These are phyloP conservation scores for Didymella pomorum DNA, from an alignment of 2,329 filamentous ascomycete genomes.

Conservation along the genomic window DNA sequence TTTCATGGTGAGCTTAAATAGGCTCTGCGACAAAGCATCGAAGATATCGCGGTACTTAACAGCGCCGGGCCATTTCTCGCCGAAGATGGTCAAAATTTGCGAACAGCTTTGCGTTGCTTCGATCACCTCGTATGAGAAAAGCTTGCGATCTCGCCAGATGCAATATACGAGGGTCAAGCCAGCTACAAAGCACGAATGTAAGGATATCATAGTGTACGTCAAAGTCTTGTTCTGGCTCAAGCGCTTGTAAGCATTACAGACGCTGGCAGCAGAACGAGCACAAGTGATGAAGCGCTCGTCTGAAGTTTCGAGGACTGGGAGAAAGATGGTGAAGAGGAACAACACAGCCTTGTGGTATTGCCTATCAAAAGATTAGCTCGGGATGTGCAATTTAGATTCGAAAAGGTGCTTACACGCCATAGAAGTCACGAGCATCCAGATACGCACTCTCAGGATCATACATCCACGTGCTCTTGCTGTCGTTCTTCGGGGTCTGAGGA, in stretches of 20 bases:
- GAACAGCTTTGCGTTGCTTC: constrained; percentile 38
- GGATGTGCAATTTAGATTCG: not conserved
- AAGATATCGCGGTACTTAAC: constrained; percentile 42
- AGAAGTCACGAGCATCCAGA: constrained; percentile 37
- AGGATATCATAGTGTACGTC: constrained; percentile 38
- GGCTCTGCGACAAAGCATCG: constrained; percentile 31
- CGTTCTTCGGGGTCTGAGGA: constrained; percentile 30
- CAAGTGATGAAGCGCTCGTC: constrained; percentile 35
- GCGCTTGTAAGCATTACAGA: constrained; percentile 37
- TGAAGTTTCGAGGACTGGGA: constrained; percentile 28
- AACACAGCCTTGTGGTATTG: constrained; percentile 42
- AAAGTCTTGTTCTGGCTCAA: constrained; percentile 37
- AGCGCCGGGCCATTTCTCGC: constrained; percentile 40
- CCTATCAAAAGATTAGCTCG: not conserved
- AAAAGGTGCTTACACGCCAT: constrained; percentile 20
- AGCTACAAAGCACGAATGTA: constrained; percentile 41
- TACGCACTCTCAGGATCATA: constrained; percentile 36
- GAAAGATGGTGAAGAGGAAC: constrained; percentile 34
- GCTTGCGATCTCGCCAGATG: constrained; percentile 35
- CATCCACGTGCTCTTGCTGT: constrained; percentile 38
- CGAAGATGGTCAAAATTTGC: constrained; percentile 38
- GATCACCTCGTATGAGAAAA: constrained; percentile 38
- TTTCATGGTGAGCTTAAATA: constrained; percentile 25
- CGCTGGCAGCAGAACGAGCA: constrained; percentile 35
- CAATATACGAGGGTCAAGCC: constrained; percentile 39